phyloP scores from a whole-genome alignment of 305 asterid species.

The Caryopteris hybrid region DNA sequence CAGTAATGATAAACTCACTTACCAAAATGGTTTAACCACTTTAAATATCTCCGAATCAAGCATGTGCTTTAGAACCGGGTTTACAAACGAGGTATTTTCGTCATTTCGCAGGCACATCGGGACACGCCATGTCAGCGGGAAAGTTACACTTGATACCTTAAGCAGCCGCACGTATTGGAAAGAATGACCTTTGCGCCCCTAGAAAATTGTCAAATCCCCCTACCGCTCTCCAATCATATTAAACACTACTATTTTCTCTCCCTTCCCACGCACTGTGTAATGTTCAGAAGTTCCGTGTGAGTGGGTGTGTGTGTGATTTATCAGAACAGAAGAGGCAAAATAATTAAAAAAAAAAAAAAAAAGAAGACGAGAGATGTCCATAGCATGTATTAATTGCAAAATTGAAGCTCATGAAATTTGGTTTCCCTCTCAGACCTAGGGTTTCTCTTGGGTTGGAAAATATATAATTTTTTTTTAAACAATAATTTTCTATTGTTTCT shows the following conservation, averaged over 20 bases:
- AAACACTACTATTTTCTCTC: slow-evolving; percentile 10
- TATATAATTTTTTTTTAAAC: background rate
- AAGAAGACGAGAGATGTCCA: background rate
- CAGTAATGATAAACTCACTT: background rate
- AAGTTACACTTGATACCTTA: slow-evolving; percentile 12
- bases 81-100: background rate
- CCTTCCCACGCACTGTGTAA: slow-evolving; percentile 21
- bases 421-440: slow-evolving; percentile 14
- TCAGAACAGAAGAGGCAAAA: slow-evolving; percentile 10
- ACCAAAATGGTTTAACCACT: background rate
- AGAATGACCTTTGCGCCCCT: slow-evolving; percentile 27
- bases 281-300: slow-evolving; percentile 26
- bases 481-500: background rate
- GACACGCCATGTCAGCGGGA: slow-evolving; percentile 25
- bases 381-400: slow-evolving; percentile 3
- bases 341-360: background rate
- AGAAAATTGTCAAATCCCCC: background rate
- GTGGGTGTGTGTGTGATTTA: slow-evolving; percentile 17
- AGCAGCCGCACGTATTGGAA: slow-evolving; percentile 11
- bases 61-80: background rate
- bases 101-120: background rate
- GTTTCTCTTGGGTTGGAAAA: slow-evolving; percentile 17
- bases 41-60: background rate
- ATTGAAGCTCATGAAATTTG: background rate
- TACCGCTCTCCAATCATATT: slow-evolving; percentile 19